These are phyloP conservation scores for Aspergillus homomorphus DNA, from an alignment of 495 filamentous ascomycete species.

Conservation along the genomic window DNA sequence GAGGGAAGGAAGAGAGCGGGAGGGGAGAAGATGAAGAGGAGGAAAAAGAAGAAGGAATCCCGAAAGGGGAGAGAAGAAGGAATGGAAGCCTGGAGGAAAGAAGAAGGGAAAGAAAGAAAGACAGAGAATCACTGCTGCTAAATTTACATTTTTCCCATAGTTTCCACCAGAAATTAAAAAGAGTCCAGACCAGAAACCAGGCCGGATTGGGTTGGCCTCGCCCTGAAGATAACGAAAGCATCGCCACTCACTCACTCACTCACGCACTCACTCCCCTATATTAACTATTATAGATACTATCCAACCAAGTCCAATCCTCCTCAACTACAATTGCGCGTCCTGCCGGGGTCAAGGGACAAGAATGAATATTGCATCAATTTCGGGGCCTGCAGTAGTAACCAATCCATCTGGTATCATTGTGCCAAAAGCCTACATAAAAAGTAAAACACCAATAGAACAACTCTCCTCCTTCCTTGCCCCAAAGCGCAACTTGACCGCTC, in stretches of 20 bases:
- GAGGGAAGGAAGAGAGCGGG: background rate
- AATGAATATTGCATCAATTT: slow-evolving; percentile 20
- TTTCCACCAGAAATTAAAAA: background rate
- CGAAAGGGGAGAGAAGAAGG: background rate
- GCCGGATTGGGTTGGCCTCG: background rate
- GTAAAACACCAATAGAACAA: slow-evolving; percentile 2
- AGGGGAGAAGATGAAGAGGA: background rate
- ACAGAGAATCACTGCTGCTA: background rate
- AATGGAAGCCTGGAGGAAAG: background rate
- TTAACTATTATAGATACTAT: too few species aligned
- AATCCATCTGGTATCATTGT: slow-evolving; percentile 29
- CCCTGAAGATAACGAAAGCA: background rate
- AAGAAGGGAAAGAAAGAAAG: background rate
- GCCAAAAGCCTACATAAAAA: slow-evolving; percentile 12
- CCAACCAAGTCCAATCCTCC: too few species aligned
- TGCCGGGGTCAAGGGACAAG: too few species aligned
- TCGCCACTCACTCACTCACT: background rate
- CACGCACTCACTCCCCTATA: too few species aligned
- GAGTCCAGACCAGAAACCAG: background rate
- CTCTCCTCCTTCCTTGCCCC: background rate
- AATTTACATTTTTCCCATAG: too few species aligned
- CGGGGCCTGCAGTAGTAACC: slow-evolving; percentile 15
- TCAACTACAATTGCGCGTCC: too few species aligned
- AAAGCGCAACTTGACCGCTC: background rate
- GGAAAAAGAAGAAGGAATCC: slow-evolving; percentile 6